Conservation (phyloP, 2,329 filamentous ascomycete genomes). For the Verticillium dahliae region DNA sequence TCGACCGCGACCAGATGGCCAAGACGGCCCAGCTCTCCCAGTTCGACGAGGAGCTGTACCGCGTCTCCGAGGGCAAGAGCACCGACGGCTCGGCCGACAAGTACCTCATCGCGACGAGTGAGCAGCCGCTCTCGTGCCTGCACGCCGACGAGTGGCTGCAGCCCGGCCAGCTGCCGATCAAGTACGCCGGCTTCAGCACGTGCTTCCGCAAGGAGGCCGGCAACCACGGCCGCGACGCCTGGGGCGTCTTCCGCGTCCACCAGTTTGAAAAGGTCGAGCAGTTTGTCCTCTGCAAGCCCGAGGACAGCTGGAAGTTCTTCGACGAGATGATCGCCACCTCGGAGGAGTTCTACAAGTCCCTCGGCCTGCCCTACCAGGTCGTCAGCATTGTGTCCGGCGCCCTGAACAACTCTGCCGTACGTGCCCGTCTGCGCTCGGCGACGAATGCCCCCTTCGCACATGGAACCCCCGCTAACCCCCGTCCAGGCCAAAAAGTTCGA, state of each 20-base stretch:
- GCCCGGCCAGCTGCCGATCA: slow-evolving; percentile 79
- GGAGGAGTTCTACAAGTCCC: slow-evolving; percentile 85
- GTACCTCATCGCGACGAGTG: slow-evolving; percentile 62
- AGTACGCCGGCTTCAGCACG: slow-evolving; percentile 86
- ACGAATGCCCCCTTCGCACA: no score
- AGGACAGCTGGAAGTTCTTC: slow-evolving; percentile 88
- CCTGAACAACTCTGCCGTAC: slow-evolving; percentile 54
- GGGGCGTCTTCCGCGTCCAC: slow-evolving; percentile 97
- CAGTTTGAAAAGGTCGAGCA: slow-evolving; percentile 62
- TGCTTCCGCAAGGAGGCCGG: slow-evolving; percentile 96
- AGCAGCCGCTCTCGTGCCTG: slow-evolving; percentile 89
- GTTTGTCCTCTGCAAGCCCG: slow-evolving; percentile 75
- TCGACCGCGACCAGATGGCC: slow-evolving; percentile 70
- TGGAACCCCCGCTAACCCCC: no score
- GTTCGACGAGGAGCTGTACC: slow-evolving; percentile 98
- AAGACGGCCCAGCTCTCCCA: slow-evolving; percentile 97
- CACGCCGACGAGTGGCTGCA: slow-evolving; percentile 93
- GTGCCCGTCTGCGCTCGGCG: background rate
- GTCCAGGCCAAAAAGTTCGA: slow-evolving; percentile 77
- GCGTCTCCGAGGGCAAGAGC: slow-evolving; percentile 61
- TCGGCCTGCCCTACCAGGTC: slow-evolving; percentile 32
- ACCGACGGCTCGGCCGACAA: slow-evolving; percentile 86
- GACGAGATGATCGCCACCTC: slow-evolving; percentile 87
- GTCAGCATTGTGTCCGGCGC: slow-evolving; percentile 95
- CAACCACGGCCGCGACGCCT: slow-evolving; percentile 74